Evolutionary conservation across 805 yeast species (phyloP), one percentile per base, ranked within the genome.

Genomic region (Ogataea allantospora): DNA sequence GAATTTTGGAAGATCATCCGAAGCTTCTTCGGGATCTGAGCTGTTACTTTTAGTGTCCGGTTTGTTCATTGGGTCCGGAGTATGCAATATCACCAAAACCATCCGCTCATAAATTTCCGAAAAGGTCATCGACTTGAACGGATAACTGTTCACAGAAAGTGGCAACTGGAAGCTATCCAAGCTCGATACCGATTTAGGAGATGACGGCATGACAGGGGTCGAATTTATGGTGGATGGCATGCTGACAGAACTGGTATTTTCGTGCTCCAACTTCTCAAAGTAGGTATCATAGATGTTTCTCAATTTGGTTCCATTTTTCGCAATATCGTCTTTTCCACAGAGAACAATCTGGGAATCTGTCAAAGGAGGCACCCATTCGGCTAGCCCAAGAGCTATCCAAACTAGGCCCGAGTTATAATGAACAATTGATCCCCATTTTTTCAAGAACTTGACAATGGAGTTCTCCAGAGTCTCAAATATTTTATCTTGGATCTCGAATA

Each of bases 321-420:
- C 63, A 35, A 60, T 48, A 38, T 60, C 63, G 50, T 75, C 80
- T 41, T 78, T 63, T 4, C 82, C 83, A 40, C 75, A 67, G 28
- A 78, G 56, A 2, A 78, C 81, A 66, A 71, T 74, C 12, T 70
- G 67, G 9, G 78, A 71, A 32, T 68, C 66, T 11, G 67, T 66
- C 25, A 77, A 61, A 1, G 85, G 87, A 5, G 95, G 89, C 21
- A 78, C 73, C 95, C 95, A 88, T 58, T 88, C 95, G 0, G 95
- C 91, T 30, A 89, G 63, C 8, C 88, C 88, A 21, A 87, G 63
- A 0, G 96, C 96, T 13, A 86, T 76, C 96, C 96, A 88, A 3
- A 91, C 73, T 51, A 88, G 68, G 0, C 95, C 89, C 29, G 82
- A 71, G 58, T 87, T 93, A 57, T 89, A 89, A 48, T 78, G 79